These are phyloP conservation scores for Coemansia sp. DNA, from an alignment of 192 early-diverging fungal species.

Conservation along the genomic window DNA sequence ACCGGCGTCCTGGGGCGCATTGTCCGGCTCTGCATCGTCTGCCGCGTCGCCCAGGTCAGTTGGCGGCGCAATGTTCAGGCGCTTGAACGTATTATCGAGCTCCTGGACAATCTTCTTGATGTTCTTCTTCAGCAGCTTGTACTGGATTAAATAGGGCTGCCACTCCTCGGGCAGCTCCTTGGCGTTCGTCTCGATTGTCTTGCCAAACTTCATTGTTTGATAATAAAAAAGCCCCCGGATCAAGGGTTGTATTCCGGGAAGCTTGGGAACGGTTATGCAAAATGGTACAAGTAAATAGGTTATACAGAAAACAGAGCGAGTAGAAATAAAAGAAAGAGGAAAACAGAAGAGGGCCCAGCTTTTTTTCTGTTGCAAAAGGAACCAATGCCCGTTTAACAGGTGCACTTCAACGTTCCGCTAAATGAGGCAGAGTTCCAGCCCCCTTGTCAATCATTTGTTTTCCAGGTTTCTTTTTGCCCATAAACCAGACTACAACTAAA, in stretches of 20 bases:
- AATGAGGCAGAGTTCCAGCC: not conserved
- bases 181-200: conserved; percentile 62
- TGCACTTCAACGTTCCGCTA: not conserved
- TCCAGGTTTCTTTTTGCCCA: no score
- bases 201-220: conserved; percentile 72
- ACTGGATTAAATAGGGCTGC: conserved; percentile 73
- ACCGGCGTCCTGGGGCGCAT: not conserved
- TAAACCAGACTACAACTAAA: no score
- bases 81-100: conserved; percentile 52
- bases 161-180: conserved; percentile 69
- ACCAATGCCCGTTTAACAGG: not conserved
- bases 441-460: not conserved
- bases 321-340: not conserved
- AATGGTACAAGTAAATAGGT: no score
- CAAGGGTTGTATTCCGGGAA: no score
- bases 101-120: conserved; percentile 71
- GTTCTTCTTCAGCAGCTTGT: conserved; percentile 71
- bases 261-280: no score
- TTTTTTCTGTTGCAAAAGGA: not conserved
- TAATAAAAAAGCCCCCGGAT: no score
- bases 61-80: conserved; percentile 25
- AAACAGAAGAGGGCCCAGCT: not conserved
- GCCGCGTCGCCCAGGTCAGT: conserved; percentile 5
- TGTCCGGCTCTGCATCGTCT: not conserved
- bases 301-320: not conserved